A percentile compares a stretch with the other conserved stretches of the same genome.
phyloP scores from a whole-genome alignment of 2,329 filamentous ascomycete genomes.

The Zasmidium angulare region DNA sequence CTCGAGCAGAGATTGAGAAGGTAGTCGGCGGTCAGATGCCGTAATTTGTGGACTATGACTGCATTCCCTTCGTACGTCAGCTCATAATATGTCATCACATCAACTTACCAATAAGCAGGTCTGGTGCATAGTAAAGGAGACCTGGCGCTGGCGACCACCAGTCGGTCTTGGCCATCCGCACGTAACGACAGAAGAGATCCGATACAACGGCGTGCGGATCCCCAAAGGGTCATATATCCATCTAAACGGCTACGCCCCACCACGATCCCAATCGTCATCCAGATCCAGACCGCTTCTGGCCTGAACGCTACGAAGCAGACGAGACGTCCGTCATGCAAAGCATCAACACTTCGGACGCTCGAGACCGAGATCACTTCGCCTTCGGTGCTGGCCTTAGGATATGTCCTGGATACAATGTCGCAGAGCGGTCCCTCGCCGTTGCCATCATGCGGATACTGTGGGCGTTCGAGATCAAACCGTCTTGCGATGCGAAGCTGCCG shows the following conservation, averaged over 20 bases:
- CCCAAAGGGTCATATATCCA: slow-evolving; percentile 7
- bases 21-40: slow-evolving; percentile 20
- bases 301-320: slow-evolving; percentile 9
- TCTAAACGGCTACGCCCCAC: slow-evolving; percentile 11
- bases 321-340: slow-evolving; percentile 6
- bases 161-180: slow-evolving; percentile 34
- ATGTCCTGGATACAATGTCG: slow-evolving; percentile 39
- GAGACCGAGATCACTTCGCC: slow-evolving; percentile 35
- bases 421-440: slow-evolving; percentile 37
- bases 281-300: slow-evolving; percentile 7
- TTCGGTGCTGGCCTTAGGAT: slow-evolving; percentile 38
- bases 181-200: slow-evolving; percentile 14
- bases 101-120: neutral
- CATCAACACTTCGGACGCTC: slow-evolving; percentile 7
- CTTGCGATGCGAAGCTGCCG: slow-evolving; percentile 23
- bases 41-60: slow-evolving; percentile 15
- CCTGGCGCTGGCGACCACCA: slow-evolving; percentile 22
- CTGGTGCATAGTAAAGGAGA: slow-evolving; percentile 23
- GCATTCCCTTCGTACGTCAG: slow-evolving; percentile 21
- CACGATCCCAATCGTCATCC: slow-evolving; percentile 9
- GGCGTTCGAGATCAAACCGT: slow-evolving; percentile 32
- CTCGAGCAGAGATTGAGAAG: slow-evolving; percentile 48
- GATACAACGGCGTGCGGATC: slow-evolving; percentile 10
- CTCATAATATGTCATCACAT: neutral
- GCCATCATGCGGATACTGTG: slow-evolving; percentile 37